phyloP scores from a whole-genome alignment of 192 early-diverging fungal species.

The Coemansia sp. region DNA sequence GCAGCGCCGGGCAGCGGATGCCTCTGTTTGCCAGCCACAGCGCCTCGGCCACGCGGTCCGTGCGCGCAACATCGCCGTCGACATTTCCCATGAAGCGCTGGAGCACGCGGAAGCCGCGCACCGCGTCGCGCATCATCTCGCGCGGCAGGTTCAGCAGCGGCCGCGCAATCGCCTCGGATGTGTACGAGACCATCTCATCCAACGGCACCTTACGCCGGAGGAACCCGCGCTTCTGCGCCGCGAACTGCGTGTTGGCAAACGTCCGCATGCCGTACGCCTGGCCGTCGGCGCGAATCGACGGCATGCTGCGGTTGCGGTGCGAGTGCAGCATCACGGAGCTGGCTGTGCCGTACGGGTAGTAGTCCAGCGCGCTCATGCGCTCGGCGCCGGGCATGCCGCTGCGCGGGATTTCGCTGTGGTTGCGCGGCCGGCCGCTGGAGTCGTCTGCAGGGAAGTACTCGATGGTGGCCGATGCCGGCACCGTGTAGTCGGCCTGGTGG shows the following conservation, averaged over 20 bases:
- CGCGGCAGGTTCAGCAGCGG: slow-evolving; percentile 84
- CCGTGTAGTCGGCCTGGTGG: slow-evolving; percentile 24
- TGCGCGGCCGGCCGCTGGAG: slow-evolving; percentile 23
- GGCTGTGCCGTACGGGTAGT: slow-evolving; percentile 18
- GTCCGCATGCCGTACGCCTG: slow-evolving; percentile 58
- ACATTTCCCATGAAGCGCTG: slow-evolving; percentile 83
- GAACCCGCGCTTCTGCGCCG: slow-evolving; percentile 82
- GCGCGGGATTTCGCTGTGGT: slow-evolving; percentile 20
- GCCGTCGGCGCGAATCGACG: slow-evolving; percentile 67
- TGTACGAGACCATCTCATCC: slow-evolving; percentile 77
- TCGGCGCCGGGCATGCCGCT: not conserved
- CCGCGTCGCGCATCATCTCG: slow-evolving; percentile 81
- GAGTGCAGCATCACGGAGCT: slow-evolving; percentile 34
- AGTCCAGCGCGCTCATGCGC: slow-evolving; percentile 35
- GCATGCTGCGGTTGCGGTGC: slow-evolving; percentile 66
- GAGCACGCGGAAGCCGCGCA: slow-evolving; percentile 80
- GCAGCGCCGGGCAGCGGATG: slow-evolving; percentile 69
- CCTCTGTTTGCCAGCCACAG: slow-evolving; percentile 79
- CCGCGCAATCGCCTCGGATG: slow-evolving; percentile 67
- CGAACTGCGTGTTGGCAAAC: slow-evolving; percentile 90
- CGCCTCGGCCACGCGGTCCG: slow-evolving; percentile 59
- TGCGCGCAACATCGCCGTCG: slow-evolving; percentile 32
- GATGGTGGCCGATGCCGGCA: slow-evolving; percentile 35
- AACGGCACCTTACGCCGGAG: slow-evolving; percentile 82
- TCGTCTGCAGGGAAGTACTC: slow-evolving; percentile 22